Evolutionary conservation across 2,329 filamentous ascomycete genomes (phyloP).

Genomic region (Aspergillus floridensis): DNA sequence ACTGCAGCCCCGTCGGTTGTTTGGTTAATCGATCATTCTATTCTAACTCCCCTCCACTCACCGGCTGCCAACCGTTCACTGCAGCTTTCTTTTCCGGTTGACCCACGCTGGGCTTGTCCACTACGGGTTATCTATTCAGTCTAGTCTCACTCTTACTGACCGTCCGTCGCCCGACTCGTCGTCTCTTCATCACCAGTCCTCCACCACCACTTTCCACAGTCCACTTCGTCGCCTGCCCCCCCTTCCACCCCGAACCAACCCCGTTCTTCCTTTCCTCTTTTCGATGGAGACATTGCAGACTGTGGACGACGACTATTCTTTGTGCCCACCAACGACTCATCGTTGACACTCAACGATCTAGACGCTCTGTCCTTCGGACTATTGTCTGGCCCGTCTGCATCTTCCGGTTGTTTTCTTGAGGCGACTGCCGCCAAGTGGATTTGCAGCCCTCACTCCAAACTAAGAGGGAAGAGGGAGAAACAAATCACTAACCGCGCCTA

Average conservation of each 20-base stretch:
- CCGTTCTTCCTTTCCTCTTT: conserved; percentile 10
- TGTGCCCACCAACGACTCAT: conserved; percentile 25
- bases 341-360: conserved; percentile 33
- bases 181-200: background rate
- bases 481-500: conserved; percentile 2
- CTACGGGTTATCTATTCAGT: background rate
- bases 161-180: conserved; percentile 3
- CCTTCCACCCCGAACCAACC: conserved; percentile 13
- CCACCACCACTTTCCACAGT: conserved; percentile 2
- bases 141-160: conserved; percentile 5
- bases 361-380: conserved; percentile 24
- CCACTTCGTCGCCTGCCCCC: conserved; percentile 14
- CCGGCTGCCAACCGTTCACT: conserved; percentile 19
- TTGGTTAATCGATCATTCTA: conserved; percentile 6
- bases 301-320: conserved; percentile 21
- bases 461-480: conserved; percentile 10
- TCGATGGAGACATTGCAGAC: conserved; percentile 38
- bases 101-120: conserved; percentile 8
- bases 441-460: conserved; percentile 15
- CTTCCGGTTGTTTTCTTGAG: conserved; percentile 21
- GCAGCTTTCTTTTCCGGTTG: conserved; percentile 14
- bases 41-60: conserved; percentile 20
- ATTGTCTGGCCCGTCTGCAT: conserved; percentile 31
- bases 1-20: conserved; percentile 17
- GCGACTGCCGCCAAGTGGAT: conserved; percentile 15